phyloP scores from a whole-genome alignment of 2,329 filamentous ascomycete genomes.

The Beauveria sp. region DNA sequence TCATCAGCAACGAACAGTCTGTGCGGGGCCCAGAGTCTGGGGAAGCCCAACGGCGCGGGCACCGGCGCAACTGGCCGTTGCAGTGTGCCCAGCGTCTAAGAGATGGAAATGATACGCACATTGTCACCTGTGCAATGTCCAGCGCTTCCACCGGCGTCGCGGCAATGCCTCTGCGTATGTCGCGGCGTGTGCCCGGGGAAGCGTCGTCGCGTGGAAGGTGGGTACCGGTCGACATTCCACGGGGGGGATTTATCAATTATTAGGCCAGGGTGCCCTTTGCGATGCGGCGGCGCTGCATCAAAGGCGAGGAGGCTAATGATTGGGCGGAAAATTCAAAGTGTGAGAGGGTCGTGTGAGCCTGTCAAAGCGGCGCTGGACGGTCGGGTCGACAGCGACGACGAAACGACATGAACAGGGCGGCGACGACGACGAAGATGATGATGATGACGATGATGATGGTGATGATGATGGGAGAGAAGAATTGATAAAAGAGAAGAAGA shows the following conservation, averaged over 20 bases:
- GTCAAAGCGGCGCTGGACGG: neutral
- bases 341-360: neutral
- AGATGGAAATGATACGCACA: neutral
- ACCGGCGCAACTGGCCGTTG: neutral
- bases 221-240: slow-evolving; percentile 2
- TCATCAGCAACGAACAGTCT: neutral
- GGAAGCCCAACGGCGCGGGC: neutral
- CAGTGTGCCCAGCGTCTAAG: neutral
- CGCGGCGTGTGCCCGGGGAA: slow-evolving; percentile 2
- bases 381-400: neutral
- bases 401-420: neutral
- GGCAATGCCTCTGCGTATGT: neutral
- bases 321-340: no score
- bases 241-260: neutral
- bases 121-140: slow-evolving; percentile 2
- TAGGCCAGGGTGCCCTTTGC: neutral
- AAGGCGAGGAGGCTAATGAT: neutral
- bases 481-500: neutral
- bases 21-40: slow-evolving; percentile 3
- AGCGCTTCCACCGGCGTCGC: neutral
- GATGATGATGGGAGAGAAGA: neutral
- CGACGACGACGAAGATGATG: neutral
- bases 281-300: neutral
- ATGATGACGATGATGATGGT: neutral
- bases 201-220: slow-evolving; percentile 12